Evolutionary conservation across 139 green algal genomes (phyloP), one percentile per base, ranked within the genome.

Genomic region (Marvania coccoides): DNA sequence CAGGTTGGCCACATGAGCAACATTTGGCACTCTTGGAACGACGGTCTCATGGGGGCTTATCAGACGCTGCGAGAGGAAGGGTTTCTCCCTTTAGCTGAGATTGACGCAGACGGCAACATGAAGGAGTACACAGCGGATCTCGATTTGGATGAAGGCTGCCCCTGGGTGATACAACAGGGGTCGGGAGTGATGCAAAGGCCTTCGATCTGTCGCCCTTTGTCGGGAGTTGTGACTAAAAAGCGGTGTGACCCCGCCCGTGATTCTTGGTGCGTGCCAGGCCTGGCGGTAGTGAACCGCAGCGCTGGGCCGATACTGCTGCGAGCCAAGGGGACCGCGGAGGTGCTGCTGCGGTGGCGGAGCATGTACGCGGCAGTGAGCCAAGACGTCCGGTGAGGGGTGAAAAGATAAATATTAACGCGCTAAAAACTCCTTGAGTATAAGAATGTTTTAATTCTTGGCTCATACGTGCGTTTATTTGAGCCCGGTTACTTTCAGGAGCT

Each of bases 11-110:
- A n/a, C n/a, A n/a, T n/a, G n/a, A n/a, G n/a, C n/a, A 79, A 79
- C 54, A 79, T 79, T 38, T 79, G 72, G 6, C 71, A 51, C 40
- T 47, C 42, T 19, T 60, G 61, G 40, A 69, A 69, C 15, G 61
- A 69, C 19, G 61, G 42, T 1, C 42, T 69, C 6, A 69, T 58
- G 40, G 45, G 65, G 28, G 47, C 53, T 3, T 79, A 74, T 31
- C 65, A 79, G 53, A 79, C 72, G 24, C 51, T 79, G 51, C 58
- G 72, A 5, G 72, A 79, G 53, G 45, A 71, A 36, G 72, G 72
- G 12, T 15, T 54, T 26, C 65, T 79, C 39, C 72, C 72, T 23
- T 46, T 79, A 31, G 72, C 46, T 6, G 47, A 65, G 33, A 35
- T 79, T 3, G 72, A 66, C 19, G 28, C 10, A 1, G n/a, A 56